Evolutionary conservation across 2,329 filamentous ascomycete species (phyloP).

Genomic region (Phialocephala sp.): DNA sequence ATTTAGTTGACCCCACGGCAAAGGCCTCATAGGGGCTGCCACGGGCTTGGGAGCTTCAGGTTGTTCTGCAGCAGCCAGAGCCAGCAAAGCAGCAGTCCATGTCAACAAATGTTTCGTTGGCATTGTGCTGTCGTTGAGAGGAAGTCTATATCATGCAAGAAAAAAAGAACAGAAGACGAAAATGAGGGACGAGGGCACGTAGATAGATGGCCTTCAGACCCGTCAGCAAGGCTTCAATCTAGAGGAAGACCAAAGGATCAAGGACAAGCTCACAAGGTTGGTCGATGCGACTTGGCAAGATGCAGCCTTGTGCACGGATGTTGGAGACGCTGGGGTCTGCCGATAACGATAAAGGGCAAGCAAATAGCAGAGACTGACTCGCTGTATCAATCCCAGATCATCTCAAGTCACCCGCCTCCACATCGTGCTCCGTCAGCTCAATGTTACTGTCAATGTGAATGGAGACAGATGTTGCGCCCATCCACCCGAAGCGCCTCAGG

Average conservation of each 20-base stretch:
- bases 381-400: too few relatives aligned
- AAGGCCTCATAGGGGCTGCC: conserved; percentile 78
- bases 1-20: conserved; percentile 94
- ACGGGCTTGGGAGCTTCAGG: conserved; percentile 81
- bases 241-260: not conserved
- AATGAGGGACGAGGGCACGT: too few relatives aligned
- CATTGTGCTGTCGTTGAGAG: conserved; percentile 7
- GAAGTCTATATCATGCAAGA: not conserved
- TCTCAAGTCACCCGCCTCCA: not conserved
- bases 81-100: conserved; percentile 30
- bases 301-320: not conserved
- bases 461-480: conserved; percentile 5
- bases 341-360: not conserved
- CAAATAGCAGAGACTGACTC: too few relatives aligned
- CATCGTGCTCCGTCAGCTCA: not conserved
- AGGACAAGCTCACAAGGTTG: conserved; percentile 5
- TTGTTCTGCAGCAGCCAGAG: conserved; percentile 62
- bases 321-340: not conserved
- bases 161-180: not conserved
- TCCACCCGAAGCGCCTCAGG: not conserved
- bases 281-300: not conserved
- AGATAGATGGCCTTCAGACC: not conserved
- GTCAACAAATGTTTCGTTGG: conserved; percentile 32
- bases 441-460: conserved; percentile 1
- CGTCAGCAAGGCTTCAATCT: not conserved